A percentile compares a stretch with the other conserved stretches of the same genome.
These are phyloP conservation scores for Amylocystis lapponica DNA, from an alignment of 768 basidiomycete species.

Conservation along the genomic window DNA sequence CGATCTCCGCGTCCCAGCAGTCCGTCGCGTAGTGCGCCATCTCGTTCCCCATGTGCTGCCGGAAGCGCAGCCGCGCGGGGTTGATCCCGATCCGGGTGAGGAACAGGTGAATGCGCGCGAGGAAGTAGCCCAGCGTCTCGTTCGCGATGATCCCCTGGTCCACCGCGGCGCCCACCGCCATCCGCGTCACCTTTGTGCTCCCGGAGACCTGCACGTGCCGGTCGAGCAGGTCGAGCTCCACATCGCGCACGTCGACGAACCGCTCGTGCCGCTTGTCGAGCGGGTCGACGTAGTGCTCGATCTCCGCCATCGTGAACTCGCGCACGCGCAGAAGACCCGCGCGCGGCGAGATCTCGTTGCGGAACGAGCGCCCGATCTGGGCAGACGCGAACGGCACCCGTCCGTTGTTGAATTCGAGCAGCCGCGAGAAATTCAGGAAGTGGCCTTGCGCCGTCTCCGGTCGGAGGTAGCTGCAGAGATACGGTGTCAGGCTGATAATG, in stretches of 20 bases:
- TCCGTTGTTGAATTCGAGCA: conserved; percentile 98
- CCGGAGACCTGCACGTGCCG: conserved; percentile 80
- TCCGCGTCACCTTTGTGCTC: conserved; percentile 51
- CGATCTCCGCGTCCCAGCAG: conserved; percentile 99
- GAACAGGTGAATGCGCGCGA: conserved; percentile 89
- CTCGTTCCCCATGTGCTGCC: conserved; percentile 98
- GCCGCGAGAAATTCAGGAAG: conserved; percentile 95
- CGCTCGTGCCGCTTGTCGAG: conserved; percentile 79
- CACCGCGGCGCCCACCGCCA: conserved; percentile 88
- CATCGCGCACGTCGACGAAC: conserved; percentile 77
- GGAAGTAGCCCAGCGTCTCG: conserved; percentile 96
- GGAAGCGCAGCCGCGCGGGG: conserved; percentile 77
- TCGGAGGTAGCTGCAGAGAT: conserved; percentile 68
- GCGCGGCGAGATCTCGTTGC: conserved; percentile 97
- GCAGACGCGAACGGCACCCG: conserved; percentile 96
- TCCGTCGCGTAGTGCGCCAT: conserved; percentile 99
- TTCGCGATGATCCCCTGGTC: conserved; percentile 84
- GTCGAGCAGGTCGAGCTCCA: conserved; percentile 73
- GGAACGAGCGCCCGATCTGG: conserved; percentile 92
- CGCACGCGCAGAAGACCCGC: conserved; percentile 95
- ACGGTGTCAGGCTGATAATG: not conserved
- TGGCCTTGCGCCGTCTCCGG: conserved; percentile 99
- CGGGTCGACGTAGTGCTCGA: conserved; percentile 98
- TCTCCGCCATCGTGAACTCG: conserved; percentile 99
- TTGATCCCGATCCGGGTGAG: conserved; percentile 88